Conservation (phyloP, 1,139 yeast genomes). For the Candida freyschussii region DNA sequence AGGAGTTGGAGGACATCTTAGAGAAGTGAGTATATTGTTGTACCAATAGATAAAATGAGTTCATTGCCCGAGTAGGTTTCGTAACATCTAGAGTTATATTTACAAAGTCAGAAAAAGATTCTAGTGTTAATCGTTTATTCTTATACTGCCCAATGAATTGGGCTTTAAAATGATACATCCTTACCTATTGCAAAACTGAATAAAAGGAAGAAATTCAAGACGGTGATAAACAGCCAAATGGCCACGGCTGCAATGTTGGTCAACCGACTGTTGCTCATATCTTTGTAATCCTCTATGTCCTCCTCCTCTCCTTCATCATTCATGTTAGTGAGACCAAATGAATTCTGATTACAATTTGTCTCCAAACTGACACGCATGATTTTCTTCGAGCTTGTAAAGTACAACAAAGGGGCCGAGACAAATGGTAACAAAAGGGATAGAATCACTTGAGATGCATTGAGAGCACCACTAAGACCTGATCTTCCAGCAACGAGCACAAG, state of each 20-base stretch:
- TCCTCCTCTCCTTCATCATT: conserved; percentile 7
- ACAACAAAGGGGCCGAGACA: conserved; percentile 71
- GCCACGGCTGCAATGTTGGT: conserved; percentile 53
- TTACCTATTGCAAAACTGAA: conserved; percentile 68
- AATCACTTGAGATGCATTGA: conserved; percentile 73
- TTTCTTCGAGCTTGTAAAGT: conserved; percentile 57
- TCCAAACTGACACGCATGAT: conserved; percentile 45
- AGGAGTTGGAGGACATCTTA: conserved; percentile 13
- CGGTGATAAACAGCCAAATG: conserved; percentile 73
- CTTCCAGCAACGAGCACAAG: conserved; percentile 64
- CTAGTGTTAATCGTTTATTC: too few relatives aligned
- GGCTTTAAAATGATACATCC: conserved; percentile 43
- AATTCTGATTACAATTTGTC: conserved; percentile 5
- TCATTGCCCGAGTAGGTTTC: too few relatives aligned
- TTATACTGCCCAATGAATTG: too few relatives aligned
- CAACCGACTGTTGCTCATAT: conserved; percentile 49
- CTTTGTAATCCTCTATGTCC: conserved; percentile 18
- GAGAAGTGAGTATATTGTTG: too few relatives aligned
- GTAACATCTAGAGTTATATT: too few relatives aligned
- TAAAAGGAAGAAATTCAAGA: conserved; percentile 71
- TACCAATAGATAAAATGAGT: too few relatives aligned
- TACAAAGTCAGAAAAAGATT: too few relatives aligned
- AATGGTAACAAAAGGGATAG: conserved; percentile 66
- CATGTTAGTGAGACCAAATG: conserved; percentile 15
- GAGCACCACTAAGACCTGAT: conserved; percentile 61